These are phyloP conservation scores for Scheffersomyces parashehatae DNA, from an alignment of 1,139 yeast genomes.

Conservation along the genomic window DNA sequence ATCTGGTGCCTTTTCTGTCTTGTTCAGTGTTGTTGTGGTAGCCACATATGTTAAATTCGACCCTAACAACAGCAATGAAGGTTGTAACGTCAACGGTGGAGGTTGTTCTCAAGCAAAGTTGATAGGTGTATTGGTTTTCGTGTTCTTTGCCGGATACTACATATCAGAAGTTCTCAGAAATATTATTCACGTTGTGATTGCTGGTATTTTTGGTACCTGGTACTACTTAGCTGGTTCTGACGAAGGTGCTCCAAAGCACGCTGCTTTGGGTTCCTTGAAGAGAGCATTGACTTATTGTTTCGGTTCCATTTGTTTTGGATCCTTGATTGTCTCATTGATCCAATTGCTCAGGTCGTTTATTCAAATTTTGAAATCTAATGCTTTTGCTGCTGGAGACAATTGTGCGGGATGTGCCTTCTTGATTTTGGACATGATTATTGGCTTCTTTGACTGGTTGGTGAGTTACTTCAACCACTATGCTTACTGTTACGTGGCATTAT, in stretches of 20 bases:
- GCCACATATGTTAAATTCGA: slow-evolving; percentile 76
- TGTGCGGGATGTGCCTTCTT: slow-evolving; percentile 57
- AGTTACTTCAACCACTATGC: slow-evolving; percentile 91
- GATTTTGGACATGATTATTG: slow-evolving; percentile 60
- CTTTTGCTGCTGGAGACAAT: slow-evolving; percentile 54
- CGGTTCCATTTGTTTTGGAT: slow-evolving; percentile 90
- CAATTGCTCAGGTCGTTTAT: slow-evolving; percentile 60
- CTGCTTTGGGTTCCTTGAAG: slow-evolving; percentile 79
- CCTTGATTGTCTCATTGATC: slow-evolving; percentile 74
- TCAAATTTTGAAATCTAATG: slow-evolving; percentile 50
- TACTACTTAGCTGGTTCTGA: slow-evolving; percentile 76
- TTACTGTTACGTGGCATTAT: slow-evolving; percentile 81
- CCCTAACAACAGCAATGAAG: slow-evolving; percentile 37
- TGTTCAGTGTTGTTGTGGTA: slow-evolving; percentile 68
- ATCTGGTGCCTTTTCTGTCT: slow-evolving; percentile 62
- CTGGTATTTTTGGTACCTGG: slow-evolving; percentile 92
- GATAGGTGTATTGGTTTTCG: slow-evolving; percentile 65
- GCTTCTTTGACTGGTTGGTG: slow-evolving; percentile 75
- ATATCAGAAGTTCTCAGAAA: slow-evolving; percentile 83
- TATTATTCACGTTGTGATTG: slow-evolving; percentile 79
- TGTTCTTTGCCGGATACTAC: slow-evolving; percentile 83
- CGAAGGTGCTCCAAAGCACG: slow-evolving; percentile 79
- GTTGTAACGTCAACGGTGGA: slow-evolving; percentile 55
- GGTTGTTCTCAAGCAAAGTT: slow-evolving; percentile 65
- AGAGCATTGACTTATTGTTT: slow-evolving; percentile 84